Evolutionary conservation across 495 filamentous ascomycete genomes (phyloP).

Genomic region (Hypoxylon cercidicola): DNA sequence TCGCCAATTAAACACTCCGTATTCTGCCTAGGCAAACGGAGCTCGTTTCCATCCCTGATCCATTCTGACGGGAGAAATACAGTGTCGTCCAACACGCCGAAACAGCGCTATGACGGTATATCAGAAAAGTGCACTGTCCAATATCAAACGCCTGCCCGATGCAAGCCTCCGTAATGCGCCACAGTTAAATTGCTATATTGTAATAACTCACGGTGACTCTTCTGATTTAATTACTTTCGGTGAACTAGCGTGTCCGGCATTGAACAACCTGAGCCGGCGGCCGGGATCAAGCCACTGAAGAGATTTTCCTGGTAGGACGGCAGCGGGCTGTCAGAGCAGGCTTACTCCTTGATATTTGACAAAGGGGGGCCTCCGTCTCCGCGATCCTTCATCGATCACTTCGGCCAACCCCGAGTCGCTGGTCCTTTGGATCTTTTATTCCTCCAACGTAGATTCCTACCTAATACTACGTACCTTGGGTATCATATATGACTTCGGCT

Average conservation of each 20-base stretch:
- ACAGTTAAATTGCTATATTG: slow-evolving; percentile 18
- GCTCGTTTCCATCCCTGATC: too few species aligned
- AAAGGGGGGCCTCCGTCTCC: slow-evolving; percentile 20
- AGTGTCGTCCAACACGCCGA: background rate
- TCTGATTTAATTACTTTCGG: slow-evolving; percentile 21
- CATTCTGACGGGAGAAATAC: slow-evolving; percentile 5
- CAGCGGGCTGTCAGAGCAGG: background rate
- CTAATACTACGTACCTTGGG: too few species aligned
- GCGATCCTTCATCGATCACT: slow-evolving; percentile 7
- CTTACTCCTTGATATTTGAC: slow-evolving; percentile 9
- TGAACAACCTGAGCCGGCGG: slow-evolving; percentile 21
- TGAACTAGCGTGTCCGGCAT: slow-evolving; percentile 25
- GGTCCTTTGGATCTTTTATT: too few species aligned
- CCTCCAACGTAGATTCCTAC: too few species aligned
- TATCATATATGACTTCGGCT: background rate
- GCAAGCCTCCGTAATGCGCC: slow-evolving; percentile 10
- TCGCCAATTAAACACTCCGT: slow-evolving; percentile 25
- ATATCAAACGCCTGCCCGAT: background rate
- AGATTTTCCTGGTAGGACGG: slow-evolving; percentile 22
- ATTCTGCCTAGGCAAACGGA: slow-evolving; percentile 8
- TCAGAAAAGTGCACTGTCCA: background rate
- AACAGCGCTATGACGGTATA: background rate
- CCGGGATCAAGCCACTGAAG: slow-evolving; percentile 36
- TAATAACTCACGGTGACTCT: background rate
- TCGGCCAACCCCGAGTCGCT: slow-evolving; percentile 11